Conservation (phyloP, 129 eudicot genomes). For the carrot (Daucus carota) region DH1_v3.0 NC_030383.2:48192001-48192500, state of each 20-base stretch:
- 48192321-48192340: constrained; percentile 89
- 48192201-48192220: neutral
- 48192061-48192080: neutral
- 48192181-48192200: neutral
- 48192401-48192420: constrained; percentile 5
- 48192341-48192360: constrained; percentile 99
- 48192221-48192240: neutral
- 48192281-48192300: constrained; percentile 43
- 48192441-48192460: constrained; percentile 2
- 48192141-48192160: neutral
- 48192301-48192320: constrained; percentile 95
- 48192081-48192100: neutral
- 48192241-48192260: neutral
- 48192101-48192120: neutral
- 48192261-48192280: neutral
- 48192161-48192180: neutral
- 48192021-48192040: too few relatives aligned
- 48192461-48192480: constrained; percentile 62
- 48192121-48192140: neutral
- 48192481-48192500: constrained; percentile 69
- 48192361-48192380: constrained; percentile 99
- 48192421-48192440: constrained; percentile 10
- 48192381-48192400: constrained; percentile 58
- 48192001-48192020: too few relatives aligned
- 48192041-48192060: neutral